Percentiles rank a stretch among this genome's conserved stretches.
These are phyloP conservation scores for Spongospora subterranea DNA, from an alignment of 208 protist species.

Conservation along the genomic window DNA sequence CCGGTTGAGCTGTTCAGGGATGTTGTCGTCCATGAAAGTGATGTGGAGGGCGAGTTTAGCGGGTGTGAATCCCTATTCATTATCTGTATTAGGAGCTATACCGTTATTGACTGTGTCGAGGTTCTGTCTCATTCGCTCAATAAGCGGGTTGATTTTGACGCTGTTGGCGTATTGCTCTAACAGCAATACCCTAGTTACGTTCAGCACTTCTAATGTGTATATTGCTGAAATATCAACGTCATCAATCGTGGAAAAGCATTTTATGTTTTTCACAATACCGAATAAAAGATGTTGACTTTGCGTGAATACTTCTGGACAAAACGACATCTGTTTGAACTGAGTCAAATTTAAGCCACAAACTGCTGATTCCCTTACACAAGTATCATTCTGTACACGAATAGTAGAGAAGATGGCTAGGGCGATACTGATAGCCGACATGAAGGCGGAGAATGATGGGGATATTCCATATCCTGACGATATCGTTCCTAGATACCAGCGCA, in stretches of 20 bases:
- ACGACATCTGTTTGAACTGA: not conserved
- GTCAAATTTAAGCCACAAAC: not conserved
- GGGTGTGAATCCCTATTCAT: too few relatives aligned
- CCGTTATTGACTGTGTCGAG: too few relatives aligned
- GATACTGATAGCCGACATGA: not conserved
- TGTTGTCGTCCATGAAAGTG: too few relatives aligned
- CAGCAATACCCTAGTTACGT: not conserved
- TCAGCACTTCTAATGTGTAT: not conserved
- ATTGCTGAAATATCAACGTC: not conserved
- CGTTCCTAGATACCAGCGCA: not conserved
- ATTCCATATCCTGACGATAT: not conserved
- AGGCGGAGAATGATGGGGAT: not conserved
- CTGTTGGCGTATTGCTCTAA: not conserved
- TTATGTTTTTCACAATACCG: not conserved
- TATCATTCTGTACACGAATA: not conserved
- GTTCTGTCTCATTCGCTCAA: not conserved
- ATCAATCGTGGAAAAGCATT: not conserved
- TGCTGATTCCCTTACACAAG: not conserved
- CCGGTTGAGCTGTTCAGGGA: too few relatives aligned
- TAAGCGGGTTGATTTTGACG: not conserved
- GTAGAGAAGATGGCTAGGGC: not conserved
- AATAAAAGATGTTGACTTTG: conserved; percentile 45
- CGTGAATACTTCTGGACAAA: conserved; percentile 20
- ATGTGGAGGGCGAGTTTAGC: too few relatives aligned
- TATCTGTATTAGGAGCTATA: too few relatives aligned